Evolutionary conservation across 306 rosid genomes (phyloP), one percentile per base, ranked within the genome.

Genomic region (Sindora glabra): DNA sequence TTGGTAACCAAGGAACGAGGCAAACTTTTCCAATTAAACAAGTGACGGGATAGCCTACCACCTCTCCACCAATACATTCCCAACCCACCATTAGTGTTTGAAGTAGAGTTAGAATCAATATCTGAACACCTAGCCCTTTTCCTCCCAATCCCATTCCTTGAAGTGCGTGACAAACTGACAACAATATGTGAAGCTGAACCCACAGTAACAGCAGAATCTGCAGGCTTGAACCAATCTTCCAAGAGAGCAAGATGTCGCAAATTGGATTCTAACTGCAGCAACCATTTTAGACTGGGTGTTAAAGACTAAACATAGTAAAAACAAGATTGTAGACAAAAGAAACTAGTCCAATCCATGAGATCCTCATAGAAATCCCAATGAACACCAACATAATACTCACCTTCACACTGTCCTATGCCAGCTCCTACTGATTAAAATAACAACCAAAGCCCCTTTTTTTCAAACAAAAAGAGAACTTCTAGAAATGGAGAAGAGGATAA

Each of bases 61-160:
- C 99, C 99, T 83, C 99, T 86, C 95, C 95, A 86, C 99, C 99
- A 92, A 54, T 74, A 86, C 63, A 79, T 74, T 54, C 83, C 86
- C 81, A 92, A 75, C 59, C 96, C 96, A 81, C 90, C 57, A 39
- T 77, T 54, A 30, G 81, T 55, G 58, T 77, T 82, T 60, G 86
- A 78, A 69, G 95, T 70, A 56, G 86, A 81, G 55, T 69, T 84
- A 24, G 86, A 59, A 62, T 83, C 90, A 42, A 1, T 62, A 72
- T 89, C 96, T 29, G 84, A 77, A 71, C 54, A 54, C 77, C 81
- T 80, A 71, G 69, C 75, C 81, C 80, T 83, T 74, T 81, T 92
- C 70, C 72, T 86, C 58, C 79, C 81, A 60, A 81, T 66, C 56
- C 83, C 56, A 38, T 83, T 82, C 77, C 68, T 87, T 48, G 89